Evolutionary conservation across 2,329 filamentous ascomycete species (phyloP).

Genomic region (Colletotrichum kahawae): DNA sequence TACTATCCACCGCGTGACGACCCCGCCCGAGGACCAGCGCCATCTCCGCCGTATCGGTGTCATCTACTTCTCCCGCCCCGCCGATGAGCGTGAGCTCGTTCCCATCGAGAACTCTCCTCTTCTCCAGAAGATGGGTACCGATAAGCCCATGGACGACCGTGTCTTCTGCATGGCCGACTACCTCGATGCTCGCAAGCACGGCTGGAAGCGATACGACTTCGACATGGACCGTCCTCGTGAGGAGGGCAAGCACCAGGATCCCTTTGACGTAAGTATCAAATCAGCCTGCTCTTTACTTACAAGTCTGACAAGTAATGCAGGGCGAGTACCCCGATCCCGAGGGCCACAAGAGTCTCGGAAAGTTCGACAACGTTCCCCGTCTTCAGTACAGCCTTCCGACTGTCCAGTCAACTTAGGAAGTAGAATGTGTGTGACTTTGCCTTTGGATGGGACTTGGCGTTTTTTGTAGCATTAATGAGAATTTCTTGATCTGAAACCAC

Average conservation of each 20-base stretch:
- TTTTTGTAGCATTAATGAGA: background rate
- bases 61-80: constrained; percentile 44
- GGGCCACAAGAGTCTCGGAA: constrained; percentile 10
- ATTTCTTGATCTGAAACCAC: rapidly evolving
- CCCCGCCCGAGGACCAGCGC: constrained; percentile 38
- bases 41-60: constrained; percentile 39
- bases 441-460: background rate
- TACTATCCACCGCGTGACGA: constrained; percentile 33
- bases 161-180: constrained; percentile 33
- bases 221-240: constrained; percentile 27
- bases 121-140: constrained; percentile 30
- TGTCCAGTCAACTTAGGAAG: background rate
- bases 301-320: background rate
- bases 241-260: constrained; percentile 8
- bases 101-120: constrained; percentile 38
- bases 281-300: rapidly evolving
- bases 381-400: constrained; percentile 3
- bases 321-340: constrained; percentile 10
- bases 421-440: background rate
- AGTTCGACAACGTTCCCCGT: constrained; percentile 8
- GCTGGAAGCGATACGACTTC: constrained; percentile 32
- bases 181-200: constrained; percentile 33
- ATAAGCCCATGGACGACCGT: constrained; percentile 32
- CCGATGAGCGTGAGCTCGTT: constrained; percentile 38
- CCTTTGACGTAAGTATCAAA: background rate